phyloP scores from a whole-genome alignment of 305 asterid species.

The Solanum hybrid region DNA sequence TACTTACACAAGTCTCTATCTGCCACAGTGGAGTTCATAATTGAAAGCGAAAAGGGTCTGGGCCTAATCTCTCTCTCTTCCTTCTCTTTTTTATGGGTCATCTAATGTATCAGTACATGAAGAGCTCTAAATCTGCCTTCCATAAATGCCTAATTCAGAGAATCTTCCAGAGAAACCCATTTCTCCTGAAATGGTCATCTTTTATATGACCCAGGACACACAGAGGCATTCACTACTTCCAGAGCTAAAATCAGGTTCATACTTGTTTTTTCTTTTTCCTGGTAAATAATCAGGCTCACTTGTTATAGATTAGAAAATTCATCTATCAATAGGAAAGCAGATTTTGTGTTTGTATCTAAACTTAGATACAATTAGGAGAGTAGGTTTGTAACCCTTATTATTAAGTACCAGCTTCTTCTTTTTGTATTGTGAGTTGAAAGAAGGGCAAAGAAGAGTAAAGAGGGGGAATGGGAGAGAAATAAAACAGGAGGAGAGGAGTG shows the following conservation, averaged over 20 bases:
- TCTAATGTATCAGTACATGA: constrained; percentile 9
- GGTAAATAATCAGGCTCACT: not conserved
- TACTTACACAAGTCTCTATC: constrained; percentile 73
- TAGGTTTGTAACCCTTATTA: not conserved
- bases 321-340: not conserved
- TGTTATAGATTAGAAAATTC: not conserved
- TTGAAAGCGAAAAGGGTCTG: constrained; percentile 63
- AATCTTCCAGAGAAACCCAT: constrained; percentile 54
- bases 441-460: not conserved
- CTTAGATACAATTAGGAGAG: not conserved
- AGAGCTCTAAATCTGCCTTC: constrained; percentile 10
- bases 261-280: not conserved
- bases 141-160: constrained; percentile 30
- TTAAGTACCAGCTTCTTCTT: not conserved
- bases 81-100: not conserved
- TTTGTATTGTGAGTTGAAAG: not conserved
- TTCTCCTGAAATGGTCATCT: constrained; percentile 61
- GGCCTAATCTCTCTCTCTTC: not conserved
- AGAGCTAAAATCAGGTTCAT: constrained; percentile 64
- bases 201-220: constrained; percentile 81
- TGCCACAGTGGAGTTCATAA: constrained; percentile 59
- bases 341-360: not conserved
- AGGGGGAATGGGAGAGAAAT: not conserved
- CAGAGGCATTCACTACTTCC: constrained; percentile 71
- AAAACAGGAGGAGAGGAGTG: not conserved